These are phyloP conservation scores for Phytophthora sp. DNA, from an alignment of 352 stramenopile species.

Conservation along the genomic window DNA sequence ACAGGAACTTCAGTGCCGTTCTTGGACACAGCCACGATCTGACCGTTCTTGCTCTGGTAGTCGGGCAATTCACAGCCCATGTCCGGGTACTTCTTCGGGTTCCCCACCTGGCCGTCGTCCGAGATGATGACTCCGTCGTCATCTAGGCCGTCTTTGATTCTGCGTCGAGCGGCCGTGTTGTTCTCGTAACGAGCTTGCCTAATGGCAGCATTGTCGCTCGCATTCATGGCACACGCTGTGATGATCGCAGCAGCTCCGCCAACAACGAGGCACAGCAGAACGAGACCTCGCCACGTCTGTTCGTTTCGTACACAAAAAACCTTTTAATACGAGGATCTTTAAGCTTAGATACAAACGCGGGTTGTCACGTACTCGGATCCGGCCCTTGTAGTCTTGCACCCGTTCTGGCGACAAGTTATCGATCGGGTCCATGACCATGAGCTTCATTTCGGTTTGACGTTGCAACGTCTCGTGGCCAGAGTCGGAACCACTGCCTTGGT, in stretches of 20 bases:
- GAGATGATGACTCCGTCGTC: constrained; percentile 43
- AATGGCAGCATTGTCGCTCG: constrained; percentile 21
- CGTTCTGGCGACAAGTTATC: constrained; percentile 37
- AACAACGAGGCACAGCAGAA: constrained; percentile 57
- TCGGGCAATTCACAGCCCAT: constrained; percentile 57
- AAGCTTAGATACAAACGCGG: too few species aligned
- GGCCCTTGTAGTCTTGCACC: constrained; percentile 72
- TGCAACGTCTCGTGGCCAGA: constrained; percentile 17
- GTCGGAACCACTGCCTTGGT: constrained; percentile 26
- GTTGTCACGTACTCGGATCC: constrained; percentile 44
- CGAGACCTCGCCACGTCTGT: constrained; percentile 58
- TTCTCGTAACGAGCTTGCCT: constrained; percentile 42
- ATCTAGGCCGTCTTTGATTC: constrained; percentile 47
- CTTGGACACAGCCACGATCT: constrained; percentile 48
- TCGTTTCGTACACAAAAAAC: too few species aligned
- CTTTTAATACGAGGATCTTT: too few species aligned
- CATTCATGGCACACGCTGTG: constrained; percentile 40
- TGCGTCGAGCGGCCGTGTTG: constrained; percentile 23
- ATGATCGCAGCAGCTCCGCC: constrained; percentile 51
- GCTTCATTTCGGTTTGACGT: constrained; percentile 64
- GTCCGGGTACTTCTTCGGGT: constrained; percentile 54
- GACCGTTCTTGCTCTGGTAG: constrained; percentile 64
- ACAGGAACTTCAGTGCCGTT: constrained; percentile 63
- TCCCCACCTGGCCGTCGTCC: constrained; percentile 55
- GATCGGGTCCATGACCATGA: constrained; percentile 55